Percentiles rank a stretch among this genome's conserved stretches.
These are phyloP conservation scores for Pseudogymnoascus sp. DNA, from an alignment of 2,329 filamentous ascomycete genomes.

Conservation along the genomic window DNA sequence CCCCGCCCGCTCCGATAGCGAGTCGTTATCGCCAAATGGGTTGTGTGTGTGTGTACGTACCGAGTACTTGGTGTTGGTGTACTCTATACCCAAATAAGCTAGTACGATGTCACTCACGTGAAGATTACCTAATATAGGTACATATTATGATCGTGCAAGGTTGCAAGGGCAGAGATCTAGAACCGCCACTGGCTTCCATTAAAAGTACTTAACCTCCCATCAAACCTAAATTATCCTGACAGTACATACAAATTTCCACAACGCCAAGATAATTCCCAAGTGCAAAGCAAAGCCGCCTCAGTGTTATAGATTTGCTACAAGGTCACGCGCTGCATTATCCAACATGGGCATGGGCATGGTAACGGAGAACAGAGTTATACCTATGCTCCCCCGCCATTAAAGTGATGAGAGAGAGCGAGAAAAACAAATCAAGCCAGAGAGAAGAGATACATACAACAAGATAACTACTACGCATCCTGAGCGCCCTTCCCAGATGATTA, in stretches of 20 bases:
- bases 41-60: background rate
- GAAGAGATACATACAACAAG: background rate
- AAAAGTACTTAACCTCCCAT: constrained; percentile 7
- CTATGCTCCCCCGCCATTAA: background rate
- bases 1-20: background rate
- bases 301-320: background rate
- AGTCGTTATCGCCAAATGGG: background rate
- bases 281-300: background rate
- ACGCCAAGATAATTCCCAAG: background rate
- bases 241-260: background rate
- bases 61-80: background rate
- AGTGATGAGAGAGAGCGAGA: background rate
- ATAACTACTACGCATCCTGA: background rate
- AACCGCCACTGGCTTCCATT: constrained; percentile 5
- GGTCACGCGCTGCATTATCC: background rate
- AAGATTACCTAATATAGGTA: constrained; percentile 1
- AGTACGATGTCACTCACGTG: constrained; percentile 4
- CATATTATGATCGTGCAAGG: constrained; percentile 1
- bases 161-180: constrained; percentile 5
- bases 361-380: background rate
- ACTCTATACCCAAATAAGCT: background rate
- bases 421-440: background rate
- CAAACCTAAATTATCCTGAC: constrained; percentile 4
- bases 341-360: constrained; percentile 2
- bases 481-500: background rate